Percentiles rank a stretch among this genome's conserved stretches.
These are phyloP conservation scores for Hyphopichia wangnamkhiaoensis DNA, from an alignment of 1,139 yeast species.

Conservation along the genomic window DNA sequence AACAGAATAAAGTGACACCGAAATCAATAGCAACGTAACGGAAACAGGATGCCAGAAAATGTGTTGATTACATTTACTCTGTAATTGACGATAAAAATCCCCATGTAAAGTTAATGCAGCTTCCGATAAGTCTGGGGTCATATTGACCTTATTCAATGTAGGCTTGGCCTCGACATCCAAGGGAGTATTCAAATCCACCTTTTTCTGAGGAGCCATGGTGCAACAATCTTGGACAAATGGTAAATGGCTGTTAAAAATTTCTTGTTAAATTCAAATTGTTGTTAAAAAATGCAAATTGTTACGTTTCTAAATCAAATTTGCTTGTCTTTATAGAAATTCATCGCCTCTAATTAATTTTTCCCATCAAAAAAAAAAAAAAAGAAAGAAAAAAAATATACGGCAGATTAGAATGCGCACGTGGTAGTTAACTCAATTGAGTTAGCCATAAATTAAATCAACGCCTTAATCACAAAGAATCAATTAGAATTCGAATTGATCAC, in stretches of 20 bases:
- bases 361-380: background rate
- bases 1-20: constrained; percentile 19
- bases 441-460: background rate
- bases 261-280: background rate
- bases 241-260: background rate
- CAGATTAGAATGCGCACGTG: constrained; percentile 6
- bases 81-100: constrained; percentile 62
- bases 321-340: background rate
- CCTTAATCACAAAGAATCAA: background rate
- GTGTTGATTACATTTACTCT: constrained; percentile 48
- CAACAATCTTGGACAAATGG: background rate
- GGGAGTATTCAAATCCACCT: constrained; percentile 54
- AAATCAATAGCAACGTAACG: constrained; percentile 23
- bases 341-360: no score
- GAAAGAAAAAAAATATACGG: background rate
- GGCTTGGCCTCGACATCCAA: constrained; percentile 51
- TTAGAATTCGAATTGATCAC: background rate
- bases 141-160: constrained; percentile 41
- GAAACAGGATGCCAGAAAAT: constrained; percentile 53
- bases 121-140: constrained; percentile 58
- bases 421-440: constrained; percentile 3
- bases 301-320: background rate
- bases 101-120: constrained; percentile 65
- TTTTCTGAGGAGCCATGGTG: constrained; percentile 40
- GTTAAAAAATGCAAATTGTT: background rate